Percentiles rank a stretch among this genome's conserved stretches.
phyloP scores from a whole-genome alignment of 805 yeast genomes.

The Schwanniomyces sp. region DNA sequence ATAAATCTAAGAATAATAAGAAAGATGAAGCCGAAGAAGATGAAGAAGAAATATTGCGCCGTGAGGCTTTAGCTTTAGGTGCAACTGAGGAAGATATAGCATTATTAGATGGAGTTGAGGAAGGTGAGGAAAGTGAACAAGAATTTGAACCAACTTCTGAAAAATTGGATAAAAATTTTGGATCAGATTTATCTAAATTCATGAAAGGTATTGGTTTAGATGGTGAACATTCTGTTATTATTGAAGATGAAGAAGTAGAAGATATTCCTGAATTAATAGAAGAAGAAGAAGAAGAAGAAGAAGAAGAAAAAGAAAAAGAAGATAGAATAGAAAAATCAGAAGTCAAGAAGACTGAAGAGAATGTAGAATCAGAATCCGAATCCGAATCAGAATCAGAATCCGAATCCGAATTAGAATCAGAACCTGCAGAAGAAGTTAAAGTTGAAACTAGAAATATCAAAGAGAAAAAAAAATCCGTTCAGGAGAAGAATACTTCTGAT shows the following conservation, averaged over 20 bases:
- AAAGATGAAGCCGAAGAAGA: constrained; percentile 8
- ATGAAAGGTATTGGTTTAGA: constrained; percentile 70
- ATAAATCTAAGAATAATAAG: constrained; percentile 14
- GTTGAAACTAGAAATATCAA: constrained; percentile 15
- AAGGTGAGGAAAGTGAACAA: constrained; percentile 52
- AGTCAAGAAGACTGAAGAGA: constrained; percentile 18
- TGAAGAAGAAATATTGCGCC: constrained; percentile 40
- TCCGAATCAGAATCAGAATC: constrained; percentile 8
- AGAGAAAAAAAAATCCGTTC: constrained; percentile 13
- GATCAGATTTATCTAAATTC: constrained; percentile 56
- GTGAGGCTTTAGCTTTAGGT: constrained; percentile 78
- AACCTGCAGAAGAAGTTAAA: constrained; percentile 10
- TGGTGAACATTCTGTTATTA: constrained; percentile 32
- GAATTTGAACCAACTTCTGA: constrained; percentile 48
- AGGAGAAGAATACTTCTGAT: constrained; percentile 16
- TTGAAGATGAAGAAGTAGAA: constrained; percentile 29
- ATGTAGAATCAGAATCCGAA: constrained; percentile 8
- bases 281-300: constrained; percentile 40
- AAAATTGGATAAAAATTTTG: constrained; percentile 41
- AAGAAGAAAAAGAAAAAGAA: constrained; percentile 33
- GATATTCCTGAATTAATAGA: constrained; percentile 20
- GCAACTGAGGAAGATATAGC: constrained; percentile 83
- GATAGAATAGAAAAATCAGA: constrained; percentile 25
- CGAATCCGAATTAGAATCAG: constrained; percentile 10
- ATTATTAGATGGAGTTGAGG: constrained; percentile 54